Conservation (phyloP, 23 red algal genomes). For the Gracilaria caudata region DNA sequence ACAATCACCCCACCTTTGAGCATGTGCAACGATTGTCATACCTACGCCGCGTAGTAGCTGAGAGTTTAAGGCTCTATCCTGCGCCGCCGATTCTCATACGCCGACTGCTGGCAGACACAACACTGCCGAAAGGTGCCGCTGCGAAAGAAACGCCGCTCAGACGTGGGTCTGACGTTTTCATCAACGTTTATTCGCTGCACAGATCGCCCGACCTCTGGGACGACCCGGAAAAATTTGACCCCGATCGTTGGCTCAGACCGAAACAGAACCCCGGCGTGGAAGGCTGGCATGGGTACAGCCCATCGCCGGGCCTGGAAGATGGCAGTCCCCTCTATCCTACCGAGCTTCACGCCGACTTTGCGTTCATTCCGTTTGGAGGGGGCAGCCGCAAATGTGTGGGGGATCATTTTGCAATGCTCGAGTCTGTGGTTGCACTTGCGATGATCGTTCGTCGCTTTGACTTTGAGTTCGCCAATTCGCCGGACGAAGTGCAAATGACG, state of each 20-base stretch:
- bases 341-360: constrained; percentile 76
- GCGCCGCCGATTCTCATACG: constrained; percentile 83
- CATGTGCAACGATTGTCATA: constrained; percentile 74
- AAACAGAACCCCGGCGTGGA: constrained; percentile 66
- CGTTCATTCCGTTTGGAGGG: constrained; percentile 82
- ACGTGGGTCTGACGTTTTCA: constrained; percentile 83
- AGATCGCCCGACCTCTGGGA: constrained; percentile 73
- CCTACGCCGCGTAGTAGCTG: constrained; percentile 58
- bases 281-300: constrained; percentile 72
- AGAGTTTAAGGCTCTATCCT: constrained; percentile 80
- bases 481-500: constrained; percentile 53
- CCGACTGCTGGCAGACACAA: constrained; percentile 64
- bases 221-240: constrained; percentile 72
- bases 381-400: constrained; percentile 83
- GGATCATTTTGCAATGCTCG: constrained; percentile 87
- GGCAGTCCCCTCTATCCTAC: constrained; percentile 77
- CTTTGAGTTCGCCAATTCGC: constrained; percentile 37
- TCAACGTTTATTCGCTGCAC: constrained; percentile 76
- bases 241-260: constrained; percentile 74
- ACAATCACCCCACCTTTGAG: constrained; percentile 54
- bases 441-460: constrained; percentile 74
- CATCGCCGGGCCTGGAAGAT: constrained; percentile 47
- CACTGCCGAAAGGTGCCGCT: constrained; percentile 54
- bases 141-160: constrained; percentile 34
- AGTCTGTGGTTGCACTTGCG: constrained; percentile 62